Evolutionary conservation across 768 basidiomycete species (phyloP).

Genomic region (Rhodocollybia butyracea): DNA sequence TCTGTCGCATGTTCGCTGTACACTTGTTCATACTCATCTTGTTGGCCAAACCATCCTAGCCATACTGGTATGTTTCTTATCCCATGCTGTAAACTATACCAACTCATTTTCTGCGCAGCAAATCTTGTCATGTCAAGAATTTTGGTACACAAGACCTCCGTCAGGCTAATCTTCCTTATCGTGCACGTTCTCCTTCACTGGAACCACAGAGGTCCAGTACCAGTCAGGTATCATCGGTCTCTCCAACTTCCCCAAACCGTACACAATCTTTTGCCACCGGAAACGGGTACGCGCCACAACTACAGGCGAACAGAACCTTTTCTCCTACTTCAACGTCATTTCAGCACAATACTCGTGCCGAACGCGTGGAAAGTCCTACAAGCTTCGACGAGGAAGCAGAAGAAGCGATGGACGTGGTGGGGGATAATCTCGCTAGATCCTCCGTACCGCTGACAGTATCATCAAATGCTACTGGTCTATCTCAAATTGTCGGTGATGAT

Average conservation of each 20-base stretch:
- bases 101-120: constrained; percentile 41
- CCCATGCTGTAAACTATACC: not conserved
- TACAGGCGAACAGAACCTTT: constrained; percentile 26
- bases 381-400: constrained; percentile 7
- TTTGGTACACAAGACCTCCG: constrained; percentile 78
- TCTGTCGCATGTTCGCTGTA: constrained; percentile 31
- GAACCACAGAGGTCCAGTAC: constrained; percentile 17
- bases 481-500: constrained; percentile 6
- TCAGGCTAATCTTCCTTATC: constrained; percentile 61
- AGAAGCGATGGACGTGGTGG: constrained; percentile 6
- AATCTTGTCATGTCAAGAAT: constrained; percentile 74
- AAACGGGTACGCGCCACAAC: constrained; percentile 15
- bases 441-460: not conserved
- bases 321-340: constrained; percentile 32
- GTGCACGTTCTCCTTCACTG: constrained; percentile 25
- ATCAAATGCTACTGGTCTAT: not conserved
- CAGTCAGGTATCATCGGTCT: constrained; percentile 1
- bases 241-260: not conserved
- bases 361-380: not conserved
- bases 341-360: constrained; percentile 12
- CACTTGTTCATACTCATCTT: not conserved
- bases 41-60: too few relatives aligned
- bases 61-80: constrained; percentile 44
- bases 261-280: constrained; percentile 15
- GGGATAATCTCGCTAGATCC: not conserved